Evolutionary conservation across 2,329 filamentous ascomycete species (phyloP), one percentile per base, ranked within the genome.

Genomic region (Ceratocystis harringtonii): DNA sequence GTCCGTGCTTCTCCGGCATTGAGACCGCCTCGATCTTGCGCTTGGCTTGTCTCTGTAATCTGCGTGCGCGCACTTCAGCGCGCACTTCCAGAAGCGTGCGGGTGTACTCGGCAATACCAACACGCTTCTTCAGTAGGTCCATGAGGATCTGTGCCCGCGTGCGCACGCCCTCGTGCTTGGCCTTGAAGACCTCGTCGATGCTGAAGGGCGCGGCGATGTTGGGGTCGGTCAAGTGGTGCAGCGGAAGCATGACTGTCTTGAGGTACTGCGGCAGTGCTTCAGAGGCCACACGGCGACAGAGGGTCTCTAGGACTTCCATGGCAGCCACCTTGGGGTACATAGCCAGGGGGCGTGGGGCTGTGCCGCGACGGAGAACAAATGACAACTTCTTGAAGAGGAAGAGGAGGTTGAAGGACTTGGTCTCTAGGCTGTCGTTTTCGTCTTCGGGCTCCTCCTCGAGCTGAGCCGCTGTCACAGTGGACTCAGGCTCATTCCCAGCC

Each of bases 21-120:
- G 82, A 82, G 28, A 99, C 85, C 10, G 89, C 89, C 73, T 95
- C 92, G 69, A 97, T 89, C 76, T 90, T 89, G 71, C 94, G 83
- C 82, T 99, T 99, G 69, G 81, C 84, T 64, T 87, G 84, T 69
- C 95, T 79, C 71, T 85, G 83, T 72, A 90, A 84, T 69, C 94
- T 80, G 71, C 87, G 84, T 69, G 81, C 80, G 71, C 82, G 83
- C n/a, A 94, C 85, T 17, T 80, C 82, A 63, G 88, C 85, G 68
- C 90, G 84, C 5, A 95, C 89, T 50, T 81, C 81, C 48, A 89
- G 75, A 72, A 97, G 79, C 58, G 86, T 81, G 65, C 81, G 79
- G n/a, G 92, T 85, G 76, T 92, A 99, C 68, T 84, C 84, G 0
- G 85, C 83, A 1, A 88, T 90, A 50, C 92, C 94, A 63, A 96